Base-by-base conservation (phyloP, 2,329 filamentous ascomycete species). In the Colletotrichum truncatum region DNA sequence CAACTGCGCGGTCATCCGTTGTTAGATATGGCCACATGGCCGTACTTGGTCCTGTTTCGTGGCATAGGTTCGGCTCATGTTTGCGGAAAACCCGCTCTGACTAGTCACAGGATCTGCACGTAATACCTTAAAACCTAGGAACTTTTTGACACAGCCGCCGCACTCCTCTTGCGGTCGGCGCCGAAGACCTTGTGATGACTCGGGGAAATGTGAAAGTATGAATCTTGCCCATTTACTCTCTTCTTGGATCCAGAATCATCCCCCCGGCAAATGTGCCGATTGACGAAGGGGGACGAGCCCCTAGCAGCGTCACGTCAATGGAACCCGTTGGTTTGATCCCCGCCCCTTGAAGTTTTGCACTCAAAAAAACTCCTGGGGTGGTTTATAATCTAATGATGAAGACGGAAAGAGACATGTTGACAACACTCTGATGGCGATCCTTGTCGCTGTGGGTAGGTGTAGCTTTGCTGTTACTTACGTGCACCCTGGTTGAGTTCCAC, bases 1-100 rank as follows among this genome's bases (percentile, higher is more conserved):
- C 32, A 10, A 21, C 23, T 25, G 25, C 36, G 34, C 30, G 28
- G 26, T 43, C 56, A 32, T 65, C 62, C 26, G 49, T 48, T 36
- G n/a, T 34, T 46, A 6, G 36, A 14, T 46, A 11, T 41, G 32
- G 32, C 39, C 48, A 43, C 41, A 61, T 54, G 48, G 32, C 25
- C 21, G 39, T 43, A 26, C 39, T 61, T 61, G 26, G 48, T 54
- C 41, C 12, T 48, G 48, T 65, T 65, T 54, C 48, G 39, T 61
- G 56, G 21, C 34, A 49, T 39, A 54, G 39, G 48, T 49, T 65
- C 39, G 25, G 55, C 48, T 59, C 36, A 61, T 48, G 26, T 53
- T 49, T 61, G 25, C n/a, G 14, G 49, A 32, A 54, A 25, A 49
- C 4, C 25, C 46, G 45, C 61, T 53, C 32, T 60, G 61, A 60